These are phyloP conservation scores for Microbotryum intermedium DNA, from an alignment of 1,284 basidiomycete genomes.

Conservation along the genomic window DNA sequence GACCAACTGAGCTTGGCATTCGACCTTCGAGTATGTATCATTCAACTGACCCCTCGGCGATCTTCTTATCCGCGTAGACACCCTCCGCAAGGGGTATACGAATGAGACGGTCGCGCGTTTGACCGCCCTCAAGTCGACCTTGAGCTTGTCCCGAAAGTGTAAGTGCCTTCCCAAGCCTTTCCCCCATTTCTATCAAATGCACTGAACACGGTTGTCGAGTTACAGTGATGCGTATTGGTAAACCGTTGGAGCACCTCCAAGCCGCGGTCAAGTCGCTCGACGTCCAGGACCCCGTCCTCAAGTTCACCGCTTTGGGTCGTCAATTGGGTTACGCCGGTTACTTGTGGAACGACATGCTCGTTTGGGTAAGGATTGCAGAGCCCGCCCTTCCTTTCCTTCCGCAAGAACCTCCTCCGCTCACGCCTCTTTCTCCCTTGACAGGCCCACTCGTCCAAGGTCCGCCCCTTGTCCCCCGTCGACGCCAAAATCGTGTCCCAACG, in stretches of 20 bases:
- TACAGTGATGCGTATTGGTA: conserved; percentile 85
- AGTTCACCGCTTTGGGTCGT: conserved; percentile 68
- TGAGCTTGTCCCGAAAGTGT: conserved; percentile 43
- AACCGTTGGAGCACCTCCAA: conserved; percentile 90
- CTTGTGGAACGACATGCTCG: conserved; percentile 66
- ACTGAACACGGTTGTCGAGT: not conserved
- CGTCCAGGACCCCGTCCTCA: conserved; percentile 54
- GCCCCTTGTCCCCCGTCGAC: conserved; percentile 33
- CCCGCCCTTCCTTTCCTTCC: conserved; percentile 6
- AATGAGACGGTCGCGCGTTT: conserved; percentile 42
- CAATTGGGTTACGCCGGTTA: conserved; percentile 90
- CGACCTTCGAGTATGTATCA: too few species aligned
- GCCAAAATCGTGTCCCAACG: conserved; percentile 55
- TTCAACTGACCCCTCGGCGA: too few species aligned
- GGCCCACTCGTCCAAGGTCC: conserved; percentile 49
- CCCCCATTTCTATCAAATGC: not conserved
- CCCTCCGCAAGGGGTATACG: conserved; percentile 39
- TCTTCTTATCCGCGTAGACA: conserved; percentile 13
- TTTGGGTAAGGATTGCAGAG: conserved; percentile 85
- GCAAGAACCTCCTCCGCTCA: conserved; percentile 37
- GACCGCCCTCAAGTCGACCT: conserved; percentile 41
- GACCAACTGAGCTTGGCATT: not conserved
- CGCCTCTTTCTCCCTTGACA: conserved; percentile 28
- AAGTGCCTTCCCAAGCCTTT: conserved; percentile 12
- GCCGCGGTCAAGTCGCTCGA: conserved; percentile 63